phyloP scores from a whole-genome alignment of 2,329 filamentous ascomycete species.

The Colletotrichum sp. region DNA sequence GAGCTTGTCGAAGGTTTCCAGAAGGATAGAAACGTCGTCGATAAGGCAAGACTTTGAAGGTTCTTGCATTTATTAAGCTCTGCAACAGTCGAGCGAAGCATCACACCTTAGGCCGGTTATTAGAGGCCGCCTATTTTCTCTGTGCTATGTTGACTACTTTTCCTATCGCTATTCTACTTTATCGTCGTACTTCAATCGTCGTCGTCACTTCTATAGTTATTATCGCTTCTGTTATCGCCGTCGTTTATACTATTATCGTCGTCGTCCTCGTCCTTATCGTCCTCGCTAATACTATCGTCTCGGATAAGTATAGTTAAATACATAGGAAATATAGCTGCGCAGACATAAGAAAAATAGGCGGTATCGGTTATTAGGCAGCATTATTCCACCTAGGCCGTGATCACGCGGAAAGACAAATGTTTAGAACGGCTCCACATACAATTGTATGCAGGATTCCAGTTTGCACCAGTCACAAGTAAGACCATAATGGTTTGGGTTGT shows the following conservation, averaged over 20 bases:
- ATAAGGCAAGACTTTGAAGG: conserved; percentile 31
- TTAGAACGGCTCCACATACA: not conserved
- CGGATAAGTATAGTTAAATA: too few relatives aligned
- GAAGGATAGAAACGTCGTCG: conserved; percentile 28
- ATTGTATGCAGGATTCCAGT: not conserved
- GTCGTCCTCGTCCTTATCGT: too few relatives aligned
- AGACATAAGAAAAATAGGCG: too few relatives aligned
- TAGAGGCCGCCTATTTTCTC: too few relatives aligned
- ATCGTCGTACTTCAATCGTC: too few relatives aligned
- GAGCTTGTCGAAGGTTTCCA: conserved; percentile 69
- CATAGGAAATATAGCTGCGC: too few relatives aligned
- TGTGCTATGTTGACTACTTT: too few relatives aligned
- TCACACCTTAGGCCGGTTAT: not conserved
- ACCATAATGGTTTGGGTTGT: not conserved
- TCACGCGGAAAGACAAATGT: not conserved
- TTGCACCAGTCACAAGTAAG: not conserved
- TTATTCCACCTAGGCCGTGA: not conserved
- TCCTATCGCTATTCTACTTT: too few relatives aligned
- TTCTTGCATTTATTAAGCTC: not conserved
- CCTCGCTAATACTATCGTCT: too few relatives aligned
- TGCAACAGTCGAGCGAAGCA: not conserved
- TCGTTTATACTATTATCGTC: too few relatives aligned
- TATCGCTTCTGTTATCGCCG: too few relatives aligned
- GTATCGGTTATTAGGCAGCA: not conserved
- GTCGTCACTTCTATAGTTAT: too few relatives aligned